Evolutionary conservation across 73 alveolate genomes (phyloP), one percentile per base, ranked within the genome.

Genomic region (Paramecium octaurelia): DNA sequence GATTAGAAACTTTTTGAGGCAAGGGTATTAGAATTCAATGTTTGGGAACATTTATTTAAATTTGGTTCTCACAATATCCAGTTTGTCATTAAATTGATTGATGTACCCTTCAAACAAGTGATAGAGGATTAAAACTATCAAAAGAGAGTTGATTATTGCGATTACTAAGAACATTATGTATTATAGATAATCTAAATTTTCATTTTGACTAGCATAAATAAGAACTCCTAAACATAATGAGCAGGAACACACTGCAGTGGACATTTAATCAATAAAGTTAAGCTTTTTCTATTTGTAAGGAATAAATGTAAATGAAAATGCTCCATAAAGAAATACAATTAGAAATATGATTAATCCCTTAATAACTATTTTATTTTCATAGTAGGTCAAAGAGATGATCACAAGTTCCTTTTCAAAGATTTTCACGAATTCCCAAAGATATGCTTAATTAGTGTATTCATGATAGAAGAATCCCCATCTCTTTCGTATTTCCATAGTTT

Each of bases 371-470:
- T 43, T 40, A 9, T 80, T 43, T 12, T 80, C 76, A 80, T 80
- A 80, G 23, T 44, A 80, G 0, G 48, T 46, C 6, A 80, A 23
- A 8, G 75, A 21, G 20, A 80, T 80, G 9, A 80, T 24, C 12
- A 80, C 43, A 21, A 46, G 57, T 43, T 80, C 91, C 9, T 80
- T 80, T 48, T 80, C 46, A n/a, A 80, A 80, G 20, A 80, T 44
- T 23, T 80, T 80, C 3, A 80, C 91, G 24, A 80, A 80, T 43
- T 80, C 91, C 91, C 91, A 80, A 0, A 44, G 20, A 46, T 80
- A 80, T 14, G 76, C 34, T 21, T 48, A 9, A 38, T 23, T 44
- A 6, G 71, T 31, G 21, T 80, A 80, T 46, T 80, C 91, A n/a
- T 80, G 46, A 48, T 80, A 80, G 57, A 80, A 80, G 73, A 42